Percentiles rank a stretch among this genome's conserved stretches.
Conservation (phyloP, 2,329 filamentous ascomycete species). For the Oidium heveae region DNA sequence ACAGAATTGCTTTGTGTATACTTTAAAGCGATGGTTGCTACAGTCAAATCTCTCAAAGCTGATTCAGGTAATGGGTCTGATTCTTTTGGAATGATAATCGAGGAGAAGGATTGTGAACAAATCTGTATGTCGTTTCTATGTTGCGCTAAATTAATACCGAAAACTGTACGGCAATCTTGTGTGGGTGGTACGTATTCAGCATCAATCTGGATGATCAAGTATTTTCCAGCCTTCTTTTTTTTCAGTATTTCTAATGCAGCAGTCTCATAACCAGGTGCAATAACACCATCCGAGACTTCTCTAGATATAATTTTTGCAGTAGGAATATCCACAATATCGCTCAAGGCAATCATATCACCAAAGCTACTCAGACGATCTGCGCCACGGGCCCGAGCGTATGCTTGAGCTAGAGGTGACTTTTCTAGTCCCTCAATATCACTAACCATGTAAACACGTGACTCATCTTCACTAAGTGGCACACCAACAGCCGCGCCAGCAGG, state of each 20-base stretch:
- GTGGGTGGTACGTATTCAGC: slow-evolving; percentile 51
- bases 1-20: slow-evolving; percentile 99
- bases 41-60: slow-evolving; percentile 69
- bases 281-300: slow-evolving; percentile 91
- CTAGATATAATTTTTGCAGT: slow-evolving; percentile 95
- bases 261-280: slow-evolving; percentile 65
- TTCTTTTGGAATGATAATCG: slow-evolving; percentile 68
- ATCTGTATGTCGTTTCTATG: slow-evolving; percentile 83
- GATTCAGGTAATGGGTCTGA: slow-evolving; percentile 45
- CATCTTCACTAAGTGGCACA: slow-evolving; percentile 58
- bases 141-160: slow-evolving; percentile 70
- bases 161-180: slow-evolving; percentile 66
- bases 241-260: slow-evolving; percentile 75
- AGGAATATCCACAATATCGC: slow-evolving; percentile 67
- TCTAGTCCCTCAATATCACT: slow-evolving; percentile 82
- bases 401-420: slow-evolving; percentile 65
- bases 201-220: slow-evolving; percentile 89
- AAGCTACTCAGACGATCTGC: slow-evolving; percentile 98
- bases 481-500: slow-evolving; percentile 90
- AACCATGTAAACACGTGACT: slow-evolving; percentile 96
- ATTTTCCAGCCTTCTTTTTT: slow-evolving; percentile 97
- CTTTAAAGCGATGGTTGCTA: slow-evolving; percentile 92
- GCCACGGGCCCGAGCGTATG: slow-evolving; percentile 83
- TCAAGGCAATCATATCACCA: slow-evolving; percentile 85
- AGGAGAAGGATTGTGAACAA: slow-evolving; percentile 61